A percentile compares a stretch with the other conserved stretches of the same genome.
These are phyloP conservation scores for Oryza meridionalis DNA, from an alignment of 176 grass and related monocot species.

Conservation along the genomic window DNA sequence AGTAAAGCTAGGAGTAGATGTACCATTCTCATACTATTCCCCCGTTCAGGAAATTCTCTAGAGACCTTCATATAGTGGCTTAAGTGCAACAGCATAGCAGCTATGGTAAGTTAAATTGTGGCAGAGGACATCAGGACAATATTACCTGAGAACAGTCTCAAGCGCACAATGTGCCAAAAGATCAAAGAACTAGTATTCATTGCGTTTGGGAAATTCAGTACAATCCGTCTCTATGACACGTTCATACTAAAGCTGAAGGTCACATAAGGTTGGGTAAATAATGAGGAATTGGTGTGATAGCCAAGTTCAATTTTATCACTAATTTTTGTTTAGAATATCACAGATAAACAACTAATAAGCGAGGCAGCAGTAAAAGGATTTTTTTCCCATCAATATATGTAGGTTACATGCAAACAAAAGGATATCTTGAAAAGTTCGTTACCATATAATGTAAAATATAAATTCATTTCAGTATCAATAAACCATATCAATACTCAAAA, in stretches of 20 bases:
- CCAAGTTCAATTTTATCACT: background rate
- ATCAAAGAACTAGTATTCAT: background rate
- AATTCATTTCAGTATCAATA: constrained; percentile 18
- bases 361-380: too few species aligned
- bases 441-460: background rate
- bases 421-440: background rate
- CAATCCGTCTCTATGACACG: background rate
- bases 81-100: background rate
- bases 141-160: background rate
- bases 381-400: background rate
- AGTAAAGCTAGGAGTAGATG: background rate
- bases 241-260: background rate
- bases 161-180: background rate
- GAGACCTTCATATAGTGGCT: background rate
- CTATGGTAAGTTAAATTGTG: background rate
- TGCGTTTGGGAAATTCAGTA: background rate
- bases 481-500: background rate
- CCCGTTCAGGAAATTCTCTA: background rate
- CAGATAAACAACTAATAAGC: background rate
- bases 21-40: background rate
- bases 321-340: background rate
- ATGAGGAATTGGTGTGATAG: background rate
- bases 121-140: background rate
- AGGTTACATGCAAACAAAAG: background rate
- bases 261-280: background rate